phyloP scores from a whole-genome alignment of 306 rosid genomes.

The Citrullus amarus region DNA sequence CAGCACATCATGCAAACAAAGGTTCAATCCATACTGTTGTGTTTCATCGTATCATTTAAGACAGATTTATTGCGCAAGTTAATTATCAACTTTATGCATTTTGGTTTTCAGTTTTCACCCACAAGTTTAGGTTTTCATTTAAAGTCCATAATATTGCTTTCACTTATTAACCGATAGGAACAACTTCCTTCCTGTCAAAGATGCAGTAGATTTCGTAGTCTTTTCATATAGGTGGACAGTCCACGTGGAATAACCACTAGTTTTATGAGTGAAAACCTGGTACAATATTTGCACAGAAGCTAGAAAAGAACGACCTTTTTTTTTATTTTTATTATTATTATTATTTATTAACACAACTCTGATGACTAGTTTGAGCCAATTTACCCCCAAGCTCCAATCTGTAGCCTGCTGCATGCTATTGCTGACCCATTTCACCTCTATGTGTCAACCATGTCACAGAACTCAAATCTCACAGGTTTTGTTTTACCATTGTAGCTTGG shows the following conservation, averaged over 20 bases:
- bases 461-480: constrained; percentile 2
- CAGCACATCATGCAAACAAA: neutral
- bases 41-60: neutral
- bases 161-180: neutral
- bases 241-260: neutral
- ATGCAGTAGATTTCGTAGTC: neutral
- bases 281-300: constrained; percentile 4
- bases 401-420: neutral
- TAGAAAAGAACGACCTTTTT: neutral
- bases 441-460: neutral
- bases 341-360: neutral
- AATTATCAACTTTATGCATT: neutral
- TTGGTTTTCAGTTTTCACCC: neutral
- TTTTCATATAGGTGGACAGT: neutral
- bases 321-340: neutral
- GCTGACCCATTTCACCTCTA: neutral
- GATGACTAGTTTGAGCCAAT: neutral
- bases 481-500: constrained; percentile 65
- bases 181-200: constrained; percentile 1
- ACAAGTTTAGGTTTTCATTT: neutral
- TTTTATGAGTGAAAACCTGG: neutral
- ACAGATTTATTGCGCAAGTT: neutral
- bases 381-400: neutral
- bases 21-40: neutral
- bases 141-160: neutral